Conservation (phyloP, 78 protist species). For the Protostelium mycophagum region DNA sequence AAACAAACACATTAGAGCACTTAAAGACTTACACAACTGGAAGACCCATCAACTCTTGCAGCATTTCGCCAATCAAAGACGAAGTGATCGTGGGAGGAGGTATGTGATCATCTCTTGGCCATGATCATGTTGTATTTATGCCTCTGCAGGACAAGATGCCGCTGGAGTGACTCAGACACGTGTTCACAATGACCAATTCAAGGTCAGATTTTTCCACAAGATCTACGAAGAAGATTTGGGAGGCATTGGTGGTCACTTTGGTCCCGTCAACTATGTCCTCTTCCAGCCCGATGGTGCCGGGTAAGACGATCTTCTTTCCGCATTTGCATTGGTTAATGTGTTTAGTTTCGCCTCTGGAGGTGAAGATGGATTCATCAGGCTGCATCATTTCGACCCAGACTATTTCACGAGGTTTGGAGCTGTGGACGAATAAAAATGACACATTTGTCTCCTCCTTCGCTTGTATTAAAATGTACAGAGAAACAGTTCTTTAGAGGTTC, state of each 20-base stretch:
- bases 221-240: conserved; percentile 57
- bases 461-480: background rate
- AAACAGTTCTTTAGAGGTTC: background rate
- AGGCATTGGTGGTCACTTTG: conserved; percentile 43
- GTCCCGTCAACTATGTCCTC: conserved; percentile 55
- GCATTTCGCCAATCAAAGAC: conserved; percentile 67
- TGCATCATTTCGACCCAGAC: background rate
- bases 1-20: conserved; percentile 49
- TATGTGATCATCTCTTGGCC: conserved; percentile 28
- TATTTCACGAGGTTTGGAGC: background rate
- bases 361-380: background rate
- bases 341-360: background rate
- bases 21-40: conserved; percentile 75
- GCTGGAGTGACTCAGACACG: background rate
- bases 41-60: conserved; percentile 85
- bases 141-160: background rate
- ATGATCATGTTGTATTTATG: background rate
- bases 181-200: conserved; percentile 73
- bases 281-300: conserved; percentile 1
- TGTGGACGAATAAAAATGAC: background rate
- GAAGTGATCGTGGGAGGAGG: background rate
- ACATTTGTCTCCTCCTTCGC: background rate
- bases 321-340: too few relatives aligned
- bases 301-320: too few relatives aligned
- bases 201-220: conserved; percentile 80